phyloP scores from a whole-genome alignment of 768 basidiomycete species.

The Mycena amicta region DNA sequence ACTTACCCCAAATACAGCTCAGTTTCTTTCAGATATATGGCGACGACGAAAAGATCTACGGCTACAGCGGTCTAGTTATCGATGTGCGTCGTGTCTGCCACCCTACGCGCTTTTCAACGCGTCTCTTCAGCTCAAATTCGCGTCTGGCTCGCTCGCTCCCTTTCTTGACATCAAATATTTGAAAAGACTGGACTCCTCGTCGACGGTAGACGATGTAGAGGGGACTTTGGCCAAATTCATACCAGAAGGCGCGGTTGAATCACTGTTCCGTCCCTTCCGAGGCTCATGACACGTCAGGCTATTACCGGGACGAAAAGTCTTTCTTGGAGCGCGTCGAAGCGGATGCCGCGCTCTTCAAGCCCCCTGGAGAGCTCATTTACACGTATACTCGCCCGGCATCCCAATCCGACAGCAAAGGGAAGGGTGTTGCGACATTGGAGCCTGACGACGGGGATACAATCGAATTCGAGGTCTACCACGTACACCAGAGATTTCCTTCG shows the following conservation, averaged over 20 bases:
- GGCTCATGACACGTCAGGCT: constrained; percentile 46
- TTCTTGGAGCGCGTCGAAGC: constrained; percentile 74
- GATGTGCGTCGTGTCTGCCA: constrained; percentile 55
- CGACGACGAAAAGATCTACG: constrained; percentile 95
- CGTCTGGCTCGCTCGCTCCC: constrained; percentile 84
- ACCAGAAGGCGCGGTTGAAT: constrained; percentile 54
- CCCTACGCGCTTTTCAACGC: constrained; percentile 4
- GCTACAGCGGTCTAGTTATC: constrained; percentile 82
- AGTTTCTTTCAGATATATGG: constrained; percentile 74
- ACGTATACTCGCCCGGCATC: constrained; percentile 70
- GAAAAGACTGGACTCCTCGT: constrained; percentile 62
- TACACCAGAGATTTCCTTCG: constrained; percentile 39
- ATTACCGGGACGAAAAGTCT: constrained; percentile 62
- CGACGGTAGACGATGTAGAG: constrained; percentile 86
- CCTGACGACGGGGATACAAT: constrained; percentile 61
- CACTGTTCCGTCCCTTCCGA: not conserved
- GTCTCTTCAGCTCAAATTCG: constrained; percentile 66
- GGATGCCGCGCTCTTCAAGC: constrained; percentile 79
- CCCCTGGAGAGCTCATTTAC: constrained; percentile 73
- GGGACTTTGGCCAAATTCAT: constrained; percentile 76
- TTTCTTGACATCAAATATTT: constrained; percentile 72
- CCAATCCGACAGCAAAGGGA: constrained; percentile 53
- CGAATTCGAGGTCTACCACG: constrained; percentile 92
- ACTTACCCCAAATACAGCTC: not conserved
- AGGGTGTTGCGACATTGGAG: constrained; percentile 46